phyloP scores from a whole-genome alignment of 495 filamentous ascomycete genomes.

The Viridothelium virens region DNA sequence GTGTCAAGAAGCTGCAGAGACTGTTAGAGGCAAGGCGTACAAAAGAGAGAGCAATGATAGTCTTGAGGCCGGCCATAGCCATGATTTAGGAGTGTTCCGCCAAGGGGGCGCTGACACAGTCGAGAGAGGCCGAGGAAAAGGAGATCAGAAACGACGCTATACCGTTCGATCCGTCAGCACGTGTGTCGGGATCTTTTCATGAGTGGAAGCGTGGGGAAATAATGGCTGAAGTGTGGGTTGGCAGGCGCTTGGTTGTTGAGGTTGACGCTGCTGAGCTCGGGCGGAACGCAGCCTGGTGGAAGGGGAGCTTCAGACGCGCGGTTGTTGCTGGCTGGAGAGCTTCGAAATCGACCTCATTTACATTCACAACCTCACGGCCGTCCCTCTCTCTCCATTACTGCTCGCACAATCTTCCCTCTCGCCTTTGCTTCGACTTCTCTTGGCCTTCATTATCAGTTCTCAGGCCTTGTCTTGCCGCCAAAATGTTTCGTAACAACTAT shows the following conservation, averaged over 20 bases:
- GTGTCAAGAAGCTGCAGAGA: not conserved
- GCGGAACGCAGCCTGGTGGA: not conserved
- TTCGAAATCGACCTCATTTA: not conserved
- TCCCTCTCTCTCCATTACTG: not conserved
- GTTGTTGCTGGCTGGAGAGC: slow-evolving; percentile 11
- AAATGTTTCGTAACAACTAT: slow-evolving; percentile 99
- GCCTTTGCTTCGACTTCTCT: not conserved
- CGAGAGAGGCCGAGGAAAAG: not conserved
- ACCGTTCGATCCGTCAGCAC: not conserved
- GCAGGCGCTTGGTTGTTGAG: not conserved
- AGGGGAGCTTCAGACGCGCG: slow-evolving; percentile 5
- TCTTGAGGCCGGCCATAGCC: slow-evolving; percentile 90
- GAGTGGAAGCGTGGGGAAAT: not conserved
- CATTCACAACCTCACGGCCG: not conserved
- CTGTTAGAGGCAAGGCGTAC: slow-evolving; percentile 42
- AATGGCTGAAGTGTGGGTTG: slow-evolving; percentile 3
- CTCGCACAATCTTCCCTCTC: not conserved
- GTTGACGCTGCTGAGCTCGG: slow-evolving; percentile 10
- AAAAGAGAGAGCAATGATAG: slow-evolving; percentile 97
- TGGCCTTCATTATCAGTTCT: slow-evolving; percentile 13
- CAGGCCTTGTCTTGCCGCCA: slow-evolving; percentile 27
- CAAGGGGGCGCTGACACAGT: no score
- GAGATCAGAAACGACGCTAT: not conserved
- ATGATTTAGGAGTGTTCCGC: slow-evolving; percentile 19
- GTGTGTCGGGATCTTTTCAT: not conserved